Evolutionary conservation across 108 stramenopile species (phyloP).

Genomic region (Skeletonema marinoi): DNA sequence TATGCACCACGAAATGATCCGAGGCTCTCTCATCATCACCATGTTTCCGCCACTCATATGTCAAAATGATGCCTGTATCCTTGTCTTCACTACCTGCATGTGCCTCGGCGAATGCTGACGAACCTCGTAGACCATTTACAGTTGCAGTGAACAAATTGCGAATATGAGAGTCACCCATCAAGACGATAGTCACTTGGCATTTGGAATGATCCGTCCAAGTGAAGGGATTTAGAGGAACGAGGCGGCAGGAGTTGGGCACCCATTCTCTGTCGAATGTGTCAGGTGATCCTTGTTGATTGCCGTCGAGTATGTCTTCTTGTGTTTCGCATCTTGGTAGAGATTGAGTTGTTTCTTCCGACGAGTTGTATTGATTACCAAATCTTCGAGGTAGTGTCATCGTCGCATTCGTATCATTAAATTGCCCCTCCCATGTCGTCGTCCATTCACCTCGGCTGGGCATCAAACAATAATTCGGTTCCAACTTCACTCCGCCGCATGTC

Average conservation of each 20-base stretch:
- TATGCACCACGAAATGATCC: constrained; percentile 14
- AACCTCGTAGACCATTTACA: constrained; percentile 33
- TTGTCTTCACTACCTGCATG: constrained; percentile 17
- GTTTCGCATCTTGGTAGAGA: constrained; percentile 10
- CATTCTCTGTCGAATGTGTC: constrained; percentile 6
- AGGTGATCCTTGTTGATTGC: neutral
- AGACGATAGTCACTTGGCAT: constrained; percentile 32
- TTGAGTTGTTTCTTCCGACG: neutral
- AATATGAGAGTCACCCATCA: constrained; percentile 42
- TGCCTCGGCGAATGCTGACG: constrained; percentile 23
- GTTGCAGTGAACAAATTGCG: constrained; percentile 44
- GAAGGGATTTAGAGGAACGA: constrained; percentile 32
- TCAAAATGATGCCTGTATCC: constrained; percentile 11
- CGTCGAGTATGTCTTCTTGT: constrained; percentile 6
- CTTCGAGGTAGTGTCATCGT: neutral
- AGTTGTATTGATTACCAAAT: neutral
- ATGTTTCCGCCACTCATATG: constrained; percentile 30
- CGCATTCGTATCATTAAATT: neutral
- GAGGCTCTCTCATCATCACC: constrained; percentile 6
- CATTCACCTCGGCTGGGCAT: constrained; percentile 18
- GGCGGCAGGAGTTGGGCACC: constrained; percentile 20
- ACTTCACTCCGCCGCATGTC: constrained; percentile 20
- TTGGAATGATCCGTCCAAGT: constrained; percentile 19
- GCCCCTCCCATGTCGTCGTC: neutral
- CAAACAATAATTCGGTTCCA: constrained; percentile 20